Evolutionary conservation across 805 yeast genomes (phyloP), one percentile per base, ranked within the genome.

Genomic region (Starmerella tilneyi): DNA sequence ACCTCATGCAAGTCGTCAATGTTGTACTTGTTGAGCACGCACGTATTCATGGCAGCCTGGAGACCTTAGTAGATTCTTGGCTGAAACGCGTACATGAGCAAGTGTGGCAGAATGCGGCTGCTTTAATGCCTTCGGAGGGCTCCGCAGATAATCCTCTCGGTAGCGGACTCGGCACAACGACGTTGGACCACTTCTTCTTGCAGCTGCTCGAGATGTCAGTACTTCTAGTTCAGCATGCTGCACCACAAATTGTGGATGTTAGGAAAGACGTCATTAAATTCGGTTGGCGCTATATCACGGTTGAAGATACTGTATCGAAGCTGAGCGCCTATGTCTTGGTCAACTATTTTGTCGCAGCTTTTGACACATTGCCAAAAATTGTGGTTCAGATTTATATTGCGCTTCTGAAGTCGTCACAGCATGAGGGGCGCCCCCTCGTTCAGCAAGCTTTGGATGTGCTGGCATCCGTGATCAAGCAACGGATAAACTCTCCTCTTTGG

Each of bases 301-400:
- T 88, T 26, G 96, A 88, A 51, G 99, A 92, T 59, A 74, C 79
- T 42, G 74, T 86, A 41, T 76, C 94, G 21, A 92, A 92, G 59
- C 94, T 88, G 55, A 84, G 92, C 3, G 96, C 97, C 0, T 88
- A 89, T 59, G 84, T 86, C 26, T 77, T 88, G 0, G 86, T 94
- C 2, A 75, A 94, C 0, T 77, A 78, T 59, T 92, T 89, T 62
- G 86, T 92, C 48, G 74, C 85, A 0, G 81, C 81, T 1, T 92
- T 78, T 58, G 96, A 86, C 36, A 85, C 95, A 0, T 94, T 96
- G 7, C 72, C 83, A 0, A 82, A 84, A 56, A 75, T 94, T 42
- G 94, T 89, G 4, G 81, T 89, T 0, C 96, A 85, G 59, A 84
- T 89, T 3, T 92, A 89, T 65, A 94, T 85, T 47, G 94, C 96